phyloP scores from a whole-genome alignment of 1,139 yeast species.

The Arxiozyma bovina region DNA sequence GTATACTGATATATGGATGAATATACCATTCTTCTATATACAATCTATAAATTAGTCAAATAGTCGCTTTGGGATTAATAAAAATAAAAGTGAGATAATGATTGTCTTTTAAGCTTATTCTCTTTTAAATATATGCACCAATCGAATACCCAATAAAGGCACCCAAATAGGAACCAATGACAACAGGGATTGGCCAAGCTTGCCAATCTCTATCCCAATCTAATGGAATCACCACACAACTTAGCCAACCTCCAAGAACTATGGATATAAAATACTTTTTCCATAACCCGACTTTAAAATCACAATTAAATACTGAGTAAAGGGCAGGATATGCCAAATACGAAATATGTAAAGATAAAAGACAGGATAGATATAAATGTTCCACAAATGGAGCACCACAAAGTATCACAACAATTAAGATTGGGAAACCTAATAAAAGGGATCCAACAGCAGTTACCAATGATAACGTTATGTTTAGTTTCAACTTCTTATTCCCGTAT shows the following conservation, averaged over 20 bases:
- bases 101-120: too few relatives aligned
- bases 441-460: constrained; percentile 34
- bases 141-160: constrained; percentile 47
- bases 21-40: too few relatives aligned
- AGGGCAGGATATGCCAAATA: constrained; percentile 44
- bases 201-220: constrained; percentile 99
- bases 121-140: constrained; percentile 23
- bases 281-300: constrained; percentile 45
- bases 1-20: not conserved
- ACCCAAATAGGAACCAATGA: constrained; percentile 74
- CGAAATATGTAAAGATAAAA: constrained; percentile 59
- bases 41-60: not conserved
- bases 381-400: constrained; percentile 80
- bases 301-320: constrained; percentile 56
- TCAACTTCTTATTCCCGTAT: constrained; percentile 29
- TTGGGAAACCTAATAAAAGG: constrained; percentile 42
- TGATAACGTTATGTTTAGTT: constrained; percentile 34
- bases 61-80: not conserved
- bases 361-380: constrained; percentile 48
- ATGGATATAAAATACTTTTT: constrained; percentile 38
- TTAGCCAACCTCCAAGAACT: constrained; percentile 78
- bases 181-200: constrained; percentile 86
- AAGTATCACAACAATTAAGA: constrained; percentile 47
- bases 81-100: too few relatives aligned
- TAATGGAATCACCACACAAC: constrained; percentile 86